Evolutionary conservation across 2,329 filamentous ascomycete species (phyloP).

Genomic region (Aureobasidium melanogenum): DNA sequence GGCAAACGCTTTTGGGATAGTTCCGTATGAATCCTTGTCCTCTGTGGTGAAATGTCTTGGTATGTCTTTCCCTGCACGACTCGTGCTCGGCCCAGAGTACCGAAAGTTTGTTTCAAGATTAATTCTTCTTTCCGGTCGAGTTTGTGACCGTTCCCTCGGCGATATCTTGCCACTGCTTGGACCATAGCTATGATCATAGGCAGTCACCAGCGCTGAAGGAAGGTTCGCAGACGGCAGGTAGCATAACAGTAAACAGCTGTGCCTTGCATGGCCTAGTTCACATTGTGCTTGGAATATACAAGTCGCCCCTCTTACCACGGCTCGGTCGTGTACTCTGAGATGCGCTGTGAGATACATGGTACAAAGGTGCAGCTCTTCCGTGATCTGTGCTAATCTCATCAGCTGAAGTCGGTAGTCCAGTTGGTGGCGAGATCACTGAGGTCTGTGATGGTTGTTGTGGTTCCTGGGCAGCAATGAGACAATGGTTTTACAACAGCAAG

Average conservation of each 20-base stretch:
- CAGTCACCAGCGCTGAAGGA: not conserved
- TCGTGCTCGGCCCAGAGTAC: not conserved
- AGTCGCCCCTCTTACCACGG: not conserved
- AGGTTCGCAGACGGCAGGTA: not conserved
- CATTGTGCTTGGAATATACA: not conserved
- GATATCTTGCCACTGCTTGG: not conserved
- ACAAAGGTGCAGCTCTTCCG: not conserved
- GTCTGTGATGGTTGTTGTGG: not conserved
- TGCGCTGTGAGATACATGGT: not conserved
- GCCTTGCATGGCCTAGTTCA: not conserved
- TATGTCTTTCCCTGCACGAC: not conserved
- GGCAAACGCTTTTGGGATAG: too few species aligned
- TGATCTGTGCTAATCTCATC: not conserved
- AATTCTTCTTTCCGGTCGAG: not conserved
- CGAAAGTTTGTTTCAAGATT: not conserved
- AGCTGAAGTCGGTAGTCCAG: not conserved
- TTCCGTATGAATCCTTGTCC: too few species aligned
- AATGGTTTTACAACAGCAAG: not conserved
- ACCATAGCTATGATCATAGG: not conserved
- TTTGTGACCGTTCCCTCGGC: too few species aligned
- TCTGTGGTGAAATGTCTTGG: not conserved
- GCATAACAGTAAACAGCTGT: not conserved
- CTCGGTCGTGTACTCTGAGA: too few species aligned
- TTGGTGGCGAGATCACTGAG: too few species aligned
- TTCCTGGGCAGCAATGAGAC: not conserved